These are phyloP conservation scores for Rhodotorula sp. DNA, from an alignment of 1,284 basidiomycete genomes.

Conservation along the genomic window DNA sequence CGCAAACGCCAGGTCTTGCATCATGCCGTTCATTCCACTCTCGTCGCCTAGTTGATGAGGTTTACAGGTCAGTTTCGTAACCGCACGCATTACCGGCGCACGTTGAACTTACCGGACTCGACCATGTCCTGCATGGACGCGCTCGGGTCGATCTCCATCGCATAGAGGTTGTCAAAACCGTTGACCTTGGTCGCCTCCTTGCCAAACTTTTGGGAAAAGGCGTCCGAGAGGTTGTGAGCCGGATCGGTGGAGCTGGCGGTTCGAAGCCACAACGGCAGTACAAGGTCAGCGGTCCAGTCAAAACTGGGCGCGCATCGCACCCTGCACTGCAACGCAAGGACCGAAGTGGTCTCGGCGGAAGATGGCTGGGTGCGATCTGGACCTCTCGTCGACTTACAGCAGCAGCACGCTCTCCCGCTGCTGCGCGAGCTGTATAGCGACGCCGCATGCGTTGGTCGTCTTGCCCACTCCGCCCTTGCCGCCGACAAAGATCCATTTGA, in stretches of 20 bases:
- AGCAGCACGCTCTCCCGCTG: constrained; percentile 85
- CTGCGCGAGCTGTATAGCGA: constrained; percentile 88
- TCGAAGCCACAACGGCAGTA: too few relatives aligned
- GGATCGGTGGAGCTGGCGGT: constrained; percentile 86
- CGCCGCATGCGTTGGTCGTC: constrained; percentile 91
- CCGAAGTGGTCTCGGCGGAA: neutral
- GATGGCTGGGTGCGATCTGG: too few relatives aligned
- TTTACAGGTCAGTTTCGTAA: neutral
- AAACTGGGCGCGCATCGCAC: too few relatives aligned
- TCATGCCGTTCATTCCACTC: constrained; percentile 93
- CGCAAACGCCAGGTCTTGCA: constrained; percentile 98
- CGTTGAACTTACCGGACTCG: constrained; percentile 71
- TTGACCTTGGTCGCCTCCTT: constrained; percentile 99
- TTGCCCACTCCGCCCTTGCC: constrained; percentile 61
- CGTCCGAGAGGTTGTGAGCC: constrained; percentile 97
- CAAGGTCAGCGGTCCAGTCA: too few relatives aligned
- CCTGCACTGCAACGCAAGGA: neutral
- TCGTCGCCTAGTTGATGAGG: constrained; percentile 71
- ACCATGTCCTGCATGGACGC: constrained; percentile 98
- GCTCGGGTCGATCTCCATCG: constrained; percentile 99
- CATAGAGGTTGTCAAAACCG: constrained; percentile 92
- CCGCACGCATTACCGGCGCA: neutral
- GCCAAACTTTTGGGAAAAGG: constrained; percentile 98
- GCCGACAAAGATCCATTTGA: constrained; percentile 47
- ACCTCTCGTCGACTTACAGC: constrained; percentile 64